phyloP scores from a whole-genome alignment of 225 moss, liverwort and hornwort genomes.

The Pseudisothecium myosuroides region DNA sequence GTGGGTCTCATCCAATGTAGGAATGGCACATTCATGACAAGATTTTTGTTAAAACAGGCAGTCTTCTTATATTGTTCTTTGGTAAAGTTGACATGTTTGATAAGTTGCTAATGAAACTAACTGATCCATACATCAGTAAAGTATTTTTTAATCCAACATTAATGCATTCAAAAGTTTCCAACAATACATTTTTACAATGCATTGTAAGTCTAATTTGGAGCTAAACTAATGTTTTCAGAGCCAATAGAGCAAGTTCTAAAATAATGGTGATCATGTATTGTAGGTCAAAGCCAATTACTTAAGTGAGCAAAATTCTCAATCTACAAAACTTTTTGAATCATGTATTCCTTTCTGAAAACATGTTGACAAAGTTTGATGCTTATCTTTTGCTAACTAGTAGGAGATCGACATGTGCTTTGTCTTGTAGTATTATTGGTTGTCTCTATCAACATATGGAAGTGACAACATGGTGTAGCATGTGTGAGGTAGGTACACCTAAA shows the following conservation, averaged over 20 bases:
- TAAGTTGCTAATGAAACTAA: neutral
- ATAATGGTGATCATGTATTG: too few species aligned
- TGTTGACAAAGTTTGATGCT: accelerated
- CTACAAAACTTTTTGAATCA: neutral
- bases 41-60: neutral
- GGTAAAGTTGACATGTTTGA: neutral
- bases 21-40: too few species aligned
- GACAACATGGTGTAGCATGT: neutral
- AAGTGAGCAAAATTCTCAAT: neutral
- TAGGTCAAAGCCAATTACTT: too few species aligned
- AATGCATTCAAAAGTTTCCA: neutral
- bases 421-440: neutral
- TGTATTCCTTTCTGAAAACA: neutral
- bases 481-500: neutral
- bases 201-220: neutral
- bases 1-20: neutral
- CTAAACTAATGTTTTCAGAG: neutral
- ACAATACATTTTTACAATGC: neutral
- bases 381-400: neutral
- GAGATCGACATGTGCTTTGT: neutral
- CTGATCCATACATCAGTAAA: accelerated
- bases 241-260: too few species aligned
- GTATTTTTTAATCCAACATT: neutral
- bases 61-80: neutral
- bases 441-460: neutral